A percentile compares a stretch with the other conserved stretches of the same genome.
Evolutionary conservation across 2,329 filamentous ascomycete species (phyloP).

Genomic region (Colletotrichum neosansevieriae): DNA sequence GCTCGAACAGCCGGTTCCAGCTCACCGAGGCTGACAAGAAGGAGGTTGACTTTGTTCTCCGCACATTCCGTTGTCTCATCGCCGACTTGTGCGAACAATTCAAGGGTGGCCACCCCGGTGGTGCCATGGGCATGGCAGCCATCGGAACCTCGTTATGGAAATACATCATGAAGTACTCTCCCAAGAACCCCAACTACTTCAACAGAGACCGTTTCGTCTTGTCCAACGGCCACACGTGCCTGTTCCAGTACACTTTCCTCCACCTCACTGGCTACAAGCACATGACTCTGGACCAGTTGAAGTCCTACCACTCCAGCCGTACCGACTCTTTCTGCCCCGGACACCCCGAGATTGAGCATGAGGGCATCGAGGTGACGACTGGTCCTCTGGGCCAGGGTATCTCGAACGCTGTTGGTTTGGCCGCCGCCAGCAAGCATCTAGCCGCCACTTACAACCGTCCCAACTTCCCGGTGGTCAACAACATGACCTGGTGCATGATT

Average conservation of each 20-base stretch:
- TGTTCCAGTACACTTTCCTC: constrained; percentile 66
- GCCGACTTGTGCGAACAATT: constrained; percentile 79
- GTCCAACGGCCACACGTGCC: constrained; percentile 69
- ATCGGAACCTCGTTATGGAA: constrained; percentile 72
- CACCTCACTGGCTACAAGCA: constrained; percentile 65
- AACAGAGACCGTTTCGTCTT: constrained; percentile 73
- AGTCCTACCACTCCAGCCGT: constrained; percentile 61
- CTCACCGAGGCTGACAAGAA: constrained; percentile 33
- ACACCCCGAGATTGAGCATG: constrained; percentile 69
- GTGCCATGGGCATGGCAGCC: constrained; percentile 70
- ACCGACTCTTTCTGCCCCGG: constrained; percentile 65
- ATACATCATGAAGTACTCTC: constrained; percentile 71
- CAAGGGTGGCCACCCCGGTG: constrained; percentile 75
- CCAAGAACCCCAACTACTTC: constrained; percentile 67
- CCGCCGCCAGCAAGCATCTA: constrained; percentile 68
- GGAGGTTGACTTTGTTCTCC: constrained; percentile 57
- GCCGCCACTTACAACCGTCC: constrained; percentile 66
- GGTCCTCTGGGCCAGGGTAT: constrained; percentile 70
- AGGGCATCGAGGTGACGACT: constrained; percentile 70
- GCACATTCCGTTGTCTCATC: constrained; percentile 72
- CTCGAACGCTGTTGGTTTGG: constrained; percentile 70
- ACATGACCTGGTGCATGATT: constrained; percentile 68
- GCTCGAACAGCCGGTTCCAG: constrained; percentile 23
- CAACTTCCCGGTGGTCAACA: constrained; percentile 60
- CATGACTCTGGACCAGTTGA: constrained; percentile 69